A percentile compares a stretch with the other conserved stretches of the same genome.
phyloP scores from a whole-genome alignment of 2,329 filamentous ascomycete species.

The Colletotrichum acutatum region DNA sequence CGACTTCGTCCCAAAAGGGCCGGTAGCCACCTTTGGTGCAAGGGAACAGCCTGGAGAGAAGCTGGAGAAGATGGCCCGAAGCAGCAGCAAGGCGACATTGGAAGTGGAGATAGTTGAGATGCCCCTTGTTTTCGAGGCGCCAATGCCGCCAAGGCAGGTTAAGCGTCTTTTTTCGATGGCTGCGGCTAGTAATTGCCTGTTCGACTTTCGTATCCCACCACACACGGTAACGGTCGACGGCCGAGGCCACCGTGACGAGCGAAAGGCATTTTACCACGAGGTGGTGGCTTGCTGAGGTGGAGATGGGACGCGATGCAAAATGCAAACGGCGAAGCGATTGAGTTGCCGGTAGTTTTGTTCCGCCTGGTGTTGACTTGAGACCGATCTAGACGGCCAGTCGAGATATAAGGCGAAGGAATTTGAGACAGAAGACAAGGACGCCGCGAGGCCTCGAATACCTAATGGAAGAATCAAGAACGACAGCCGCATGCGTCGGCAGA shows the following conservation, averaged over 20 bases:
- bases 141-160: conserved; percentile 21
- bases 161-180: conserved; percentile 21
- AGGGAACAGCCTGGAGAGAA: conserved; percentile 19
- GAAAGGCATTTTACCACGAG: conserved; percentile 12
- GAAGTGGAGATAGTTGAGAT: conserved; percentile 15
- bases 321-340: conserved; percentile 2
- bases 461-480: conserved; percentile 2
- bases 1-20: conserved; percentile 12
- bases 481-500: conserved; percentile 6
- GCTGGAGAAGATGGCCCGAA: conserved; percentile 26
- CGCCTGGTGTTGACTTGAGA: not conserved
- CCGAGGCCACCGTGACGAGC: not conserved
- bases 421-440: not conserved
- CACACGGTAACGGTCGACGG: conserved; percentile 17
- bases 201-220: conserved; percentile 6
- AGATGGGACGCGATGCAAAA: not conserved
- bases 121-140: conserved; percentile 26
- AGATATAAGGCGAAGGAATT: not conserved
- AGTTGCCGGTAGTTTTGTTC: not conserved
- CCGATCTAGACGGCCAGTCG: not conserved
- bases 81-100: conserved; percentile 17
- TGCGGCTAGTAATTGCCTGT: conserved; percentile 17
- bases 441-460: conserved; percentile 1
- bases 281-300: conserved; percentile 15
- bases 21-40: conserved; percentile 10